Evolutionary conservation across 176 grass and related monocot genomes (phyloP), one percentile per base, ranked within the genome.

Genomic region (Carex myosuroides): DNA sequence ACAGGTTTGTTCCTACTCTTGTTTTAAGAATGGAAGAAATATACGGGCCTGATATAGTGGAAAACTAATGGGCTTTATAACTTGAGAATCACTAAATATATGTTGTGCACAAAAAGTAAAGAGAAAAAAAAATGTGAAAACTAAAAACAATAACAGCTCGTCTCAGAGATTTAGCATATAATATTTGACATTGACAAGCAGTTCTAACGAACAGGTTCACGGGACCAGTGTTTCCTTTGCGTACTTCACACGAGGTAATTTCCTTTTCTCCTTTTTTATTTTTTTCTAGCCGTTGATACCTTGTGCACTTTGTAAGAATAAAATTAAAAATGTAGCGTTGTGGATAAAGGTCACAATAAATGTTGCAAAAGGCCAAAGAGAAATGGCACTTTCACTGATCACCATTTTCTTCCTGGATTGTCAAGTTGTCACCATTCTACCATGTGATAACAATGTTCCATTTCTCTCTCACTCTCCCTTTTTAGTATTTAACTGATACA

Each of bases 301-400:
- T 77, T 53, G 8, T 77, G 50, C 50, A 77, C 53, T 55, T 77
- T 53, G 46, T 50, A 7, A 56, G 73, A 77, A 77, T 77, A 53
- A 48, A 74, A 75, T 14, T 26, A 65, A 20, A 29, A 70, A 16
- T 30, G 46, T 55, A 76, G 48, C 12, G 22, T 59, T 63, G 5
- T 81, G 79, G 56, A 81, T 81, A 63, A 63, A 60, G 57, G 33
- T 60, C 54, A 13, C 48, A 17, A 63, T 81, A 41, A 60, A 41
- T 41, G 54, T 20, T 63, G 57, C 56, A 44, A 42, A 81, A 41
- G 58, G 18, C 56, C 79, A 63, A 81, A 63, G 72, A 55, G 72
- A 76, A 1, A 26, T 26, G 48, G 48, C 72, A 76, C 72, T 55
- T 76, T 76, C 72, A 76, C 11, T 75, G 21, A 76, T 76, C 46